Conservation (phyloP, 495 filamentous ascomycete species). For the Lepraria neglecta region DNA sequence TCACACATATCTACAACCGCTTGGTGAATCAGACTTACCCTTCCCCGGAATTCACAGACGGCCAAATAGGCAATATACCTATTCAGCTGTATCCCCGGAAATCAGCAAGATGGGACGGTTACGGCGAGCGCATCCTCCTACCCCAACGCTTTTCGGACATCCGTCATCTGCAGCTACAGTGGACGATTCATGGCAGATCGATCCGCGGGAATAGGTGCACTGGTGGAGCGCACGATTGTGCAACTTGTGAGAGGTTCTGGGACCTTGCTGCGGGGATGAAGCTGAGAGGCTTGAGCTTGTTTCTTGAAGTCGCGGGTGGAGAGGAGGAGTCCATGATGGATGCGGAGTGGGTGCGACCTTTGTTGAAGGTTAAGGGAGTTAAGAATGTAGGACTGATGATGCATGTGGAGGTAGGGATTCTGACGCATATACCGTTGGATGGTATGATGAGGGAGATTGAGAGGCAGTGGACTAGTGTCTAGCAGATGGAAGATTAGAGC, state of each 20-base stretch:
- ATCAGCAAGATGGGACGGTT: not conserved
- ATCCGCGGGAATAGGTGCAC: not conserved
- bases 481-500: not conserved
- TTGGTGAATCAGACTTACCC: not conserved
- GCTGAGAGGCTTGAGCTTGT: not conserved
- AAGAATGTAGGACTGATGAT: not conserved
- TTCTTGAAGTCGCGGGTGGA: not conserved
- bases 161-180: not conserved
- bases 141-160: conserved; percentile 6
- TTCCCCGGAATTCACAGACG: not conserved
- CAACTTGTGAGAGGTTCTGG: not conserved
- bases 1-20: not conserved
- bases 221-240: not conserved
- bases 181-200: not conserved
- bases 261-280: not conserved
- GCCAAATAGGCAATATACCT: not conserved
- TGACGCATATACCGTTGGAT: not conserved
- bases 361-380: not conserved
- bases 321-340: not conserved
- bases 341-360: not conserved
- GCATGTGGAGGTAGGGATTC: not conserved
- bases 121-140: conserved; percentile 9
- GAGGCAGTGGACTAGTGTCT: not conserved
- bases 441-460: not conserved
- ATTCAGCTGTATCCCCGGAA: not conserved